Conservation (phyloP, 2,329 filamentous ascomycete species). For the Penicillium sp. region DNA sequence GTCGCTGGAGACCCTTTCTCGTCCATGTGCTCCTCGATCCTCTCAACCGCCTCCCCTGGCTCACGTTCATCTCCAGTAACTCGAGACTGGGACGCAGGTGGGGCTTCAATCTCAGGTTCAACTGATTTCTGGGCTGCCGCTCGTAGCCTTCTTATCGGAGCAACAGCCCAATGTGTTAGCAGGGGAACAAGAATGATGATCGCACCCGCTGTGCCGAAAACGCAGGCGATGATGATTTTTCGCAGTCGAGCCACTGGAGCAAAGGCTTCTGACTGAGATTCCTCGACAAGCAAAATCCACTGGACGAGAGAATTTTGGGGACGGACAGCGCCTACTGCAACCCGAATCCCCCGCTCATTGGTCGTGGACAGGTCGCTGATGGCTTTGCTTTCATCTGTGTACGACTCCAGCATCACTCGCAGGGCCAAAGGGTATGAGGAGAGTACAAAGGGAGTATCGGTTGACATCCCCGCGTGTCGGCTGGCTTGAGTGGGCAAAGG, state of each 20-base stretch:
- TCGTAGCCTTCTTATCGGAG: constrained; percentile 76
- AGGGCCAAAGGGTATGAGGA: constrained; percentile 64
- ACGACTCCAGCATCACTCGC: constrained; percentile 58
- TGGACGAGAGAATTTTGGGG: constrained; percentile 69
- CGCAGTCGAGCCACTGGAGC: constrained; percentile 73
- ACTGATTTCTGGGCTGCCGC: constrained; percentile 74
- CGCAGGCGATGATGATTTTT: constrained; percentile 77
- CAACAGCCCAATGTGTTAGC: constrained; percentile 77
- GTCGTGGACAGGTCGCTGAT: constrained; percentile 66
- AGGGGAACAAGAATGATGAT: constrained; percentile 73
- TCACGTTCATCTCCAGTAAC: neutral
- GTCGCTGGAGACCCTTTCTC: constrained; percentile 13
- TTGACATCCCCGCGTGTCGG: constrained; percentile 22
- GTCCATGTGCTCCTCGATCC: constrained; percentile 5
- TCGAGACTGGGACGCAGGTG: constrained; percentile 7
- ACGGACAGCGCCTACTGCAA: constrained; percentile 80
- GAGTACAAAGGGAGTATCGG: constrained; percentile 60
- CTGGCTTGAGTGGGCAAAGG: constrained; percentile 39
- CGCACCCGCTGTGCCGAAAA: constrained; percentile 77
- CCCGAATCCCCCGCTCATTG: constrained; percentile 69
- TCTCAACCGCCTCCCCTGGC: neutral
- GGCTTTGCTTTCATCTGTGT: constrained; percentile 62
- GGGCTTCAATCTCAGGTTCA: constrained; percentile 51
- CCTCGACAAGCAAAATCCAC: constrained; percentile 82
- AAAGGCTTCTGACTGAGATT: constrained; percentile 72